Evolutionary conservation across 2,329 filamentous ascomycete genomes (phyloP), one percentile per base, ranked within the genome.

Genomic region (Colletotrichum chlorophyti): DNA sequence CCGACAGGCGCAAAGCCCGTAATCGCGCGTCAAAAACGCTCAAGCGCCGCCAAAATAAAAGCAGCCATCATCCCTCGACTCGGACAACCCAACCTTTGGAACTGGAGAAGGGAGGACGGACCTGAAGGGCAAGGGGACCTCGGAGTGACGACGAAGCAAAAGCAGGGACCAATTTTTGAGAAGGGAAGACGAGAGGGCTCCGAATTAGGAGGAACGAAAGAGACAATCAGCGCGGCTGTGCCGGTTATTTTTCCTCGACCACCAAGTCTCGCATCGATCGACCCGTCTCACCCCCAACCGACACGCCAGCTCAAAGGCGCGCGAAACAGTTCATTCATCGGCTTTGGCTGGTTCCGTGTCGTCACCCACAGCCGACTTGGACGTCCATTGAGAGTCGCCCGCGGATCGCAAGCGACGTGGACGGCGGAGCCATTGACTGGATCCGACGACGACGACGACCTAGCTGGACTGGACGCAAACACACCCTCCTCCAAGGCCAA

Each of bases 1-100:
- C 66, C 66, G 65, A 69, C 73, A 75, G 71, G 68, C 73, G 73
- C 72, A 75, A 69, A n/a, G n/a, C n/a, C n/a, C 69, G 69, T 76
- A 77, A 78, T 77, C 75, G 76, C 76, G 75, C 76, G 76, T 76
- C 69, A 77, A 76, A 65, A 54, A 32, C 65, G 61, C 61, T 65
- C 71, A 76, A 76, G 74, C 74, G 74, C 75, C 71, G 61, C 53
- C 54, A 32, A 32, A 51, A 37, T n/a, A n/a, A 40, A 40, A 54
- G 51, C 55, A 59, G 55, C 55, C 55, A 49, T 59, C 50, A 59
- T 55, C 55, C 55, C 50, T 59, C 55, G 50, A 54, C 55, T 31
- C 15, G 55, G 50, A 59, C 55, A 49, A 59, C n/a, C n/a, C n/a
- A n/a, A 31, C 55, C 29, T 42, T 29, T 31, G 41, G 41, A 50